These are phyloP conservation scores for Omphalea diandra DNA, from an alignment of 441 rosid species.

Conservation along the genomic window DNA sequence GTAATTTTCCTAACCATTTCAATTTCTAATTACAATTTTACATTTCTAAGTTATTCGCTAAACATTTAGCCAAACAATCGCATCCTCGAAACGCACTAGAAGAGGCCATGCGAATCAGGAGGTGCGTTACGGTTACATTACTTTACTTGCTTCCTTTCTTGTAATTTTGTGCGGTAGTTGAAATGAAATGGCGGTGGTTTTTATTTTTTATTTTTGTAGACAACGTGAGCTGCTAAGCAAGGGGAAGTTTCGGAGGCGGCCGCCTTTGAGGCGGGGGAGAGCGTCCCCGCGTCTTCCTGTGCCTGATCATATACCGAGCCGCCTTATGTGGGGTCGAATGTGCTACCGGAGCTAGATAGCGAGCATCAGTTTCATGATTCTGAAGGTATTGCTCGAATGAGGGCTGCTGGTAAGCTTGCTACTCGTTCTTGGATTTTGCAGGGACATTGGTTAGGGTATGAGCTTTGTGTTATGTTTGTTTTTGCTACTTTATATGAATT, in stretches of 20 bases:
- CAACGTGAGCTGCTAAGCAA: constrained; percentile 52
- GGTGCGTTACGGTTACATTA: constrained; percentile 32
- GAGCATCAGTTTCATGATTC: constrained; percentile 73
- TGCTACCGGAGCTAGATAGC: constrained; percentile 60
- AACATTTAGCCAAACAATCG: constrained; percentile 36
- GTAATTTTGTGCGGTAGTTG: neutral
- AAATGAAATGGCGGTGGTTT: constrained; percentile 1
- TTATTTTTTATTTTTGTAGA: constrained; percentile 35
- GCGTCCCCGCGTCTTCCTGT: constrained; percentile 78
- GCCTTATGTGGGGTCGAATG: constrained; percentile 57
- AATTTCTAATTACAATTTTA: neutral
- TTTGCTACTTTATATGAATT: neutral
- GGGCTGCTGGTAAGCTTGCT: constrained; percentile 88
- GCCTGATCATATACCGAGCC: constrained; percentile 81
- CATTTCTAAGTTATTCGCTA: neutral
- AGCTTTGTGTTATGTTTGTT: neutral
- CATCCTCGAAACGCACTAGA: constrained; percentile 35
- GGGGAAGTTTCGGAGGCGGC: constrained; percentile 43
- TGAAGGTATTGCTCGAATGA: constrained; percentile 64
- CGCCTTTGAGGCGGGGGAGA: constrained; percentile 75
- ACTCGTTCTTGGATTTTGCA: constrained; percentile 70
- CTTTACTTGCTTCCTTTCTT: neutral
- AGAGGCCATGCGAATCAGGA: constrained; percentile 70
- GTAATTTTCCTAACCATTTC: too few relatives aligned
- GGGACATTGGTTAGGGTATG: constrained; percentile 82